Conservation (phyloP, 768 basidiomycete species). For the Amanita muscaria region DNA sequence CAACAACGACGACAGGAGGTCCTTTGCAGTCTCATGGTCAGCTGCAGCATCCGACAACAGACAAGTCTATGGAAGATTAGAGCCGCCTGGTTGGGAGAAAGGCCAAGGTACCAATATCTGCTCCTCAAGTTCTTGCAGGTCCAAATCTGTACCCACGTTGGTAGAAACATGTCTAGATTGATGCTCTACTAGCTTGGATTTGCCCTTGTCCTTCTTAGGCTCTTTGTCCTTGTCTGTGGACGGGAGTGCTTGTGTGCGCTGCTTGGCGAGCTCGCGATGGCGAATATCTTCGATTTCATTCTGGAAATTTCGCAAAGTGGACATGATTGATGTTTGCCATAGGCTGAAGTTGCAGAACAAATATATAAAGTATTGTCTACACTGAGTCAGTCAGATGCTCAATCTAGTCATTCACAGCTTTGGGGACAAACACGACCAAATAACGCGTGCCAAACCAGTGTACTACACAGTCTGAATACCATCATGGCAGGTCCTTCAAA, state of each 20-base stretch:
- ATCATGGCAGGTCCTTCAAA: neutral
- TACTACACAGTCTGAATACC: no score
- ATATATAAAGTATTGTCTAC: no score
- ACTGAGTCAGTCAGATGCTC: no score
- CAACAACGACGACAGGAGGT: slow-evolving; percentile 54
- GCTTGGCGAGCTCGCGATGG: slow-evolving; percentile 51
- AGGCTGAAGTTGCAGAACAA: neutral
- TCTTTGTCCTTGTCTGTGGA: slow-evolving; percentile 26
- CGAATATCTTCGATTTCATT: slow-evolving; percentile 73
- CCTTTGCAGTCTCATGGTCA: slow-evolving; percentile 49
- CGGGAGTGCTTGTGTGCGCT: slow-evolving; percentile 5
- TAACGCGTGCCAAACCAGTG: neutral
- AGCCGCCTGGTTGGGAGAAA: slow-evolving; percentile 4
- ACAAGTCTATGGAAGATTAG: slow-evolving; percentile 26
- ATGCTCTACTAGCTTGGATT: slow-evolving; percentile 34
- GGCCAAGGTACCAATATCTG: slow-evolving; percentile 39
- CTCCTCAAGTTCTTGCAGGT: slow-evolving; percentile 42
- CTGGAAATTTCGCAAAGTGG: slow-evolving; percentile 56
- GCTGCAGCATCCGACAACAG: slow-evolving; percentile 33
- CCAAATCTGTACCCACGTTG: slow-evolving; percentile 5
- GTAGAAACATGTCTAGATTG: slow-evolving; percentile 4
- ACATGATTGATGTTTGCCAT: slow-evolving; percentile 26
- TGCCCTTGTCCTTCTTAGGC: slow-evolving; percentile 36
- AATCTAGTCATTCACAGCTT: slow-evolving; percentile 7
- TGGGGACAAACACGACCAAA: slow-evolving; percentile 5